A percentile compares a stretch with the other conserved stretches of the same genome.
Conservation (phyloP, 1,284 basidiomycete genomes). For the Schizophyllum commune region DNA sequence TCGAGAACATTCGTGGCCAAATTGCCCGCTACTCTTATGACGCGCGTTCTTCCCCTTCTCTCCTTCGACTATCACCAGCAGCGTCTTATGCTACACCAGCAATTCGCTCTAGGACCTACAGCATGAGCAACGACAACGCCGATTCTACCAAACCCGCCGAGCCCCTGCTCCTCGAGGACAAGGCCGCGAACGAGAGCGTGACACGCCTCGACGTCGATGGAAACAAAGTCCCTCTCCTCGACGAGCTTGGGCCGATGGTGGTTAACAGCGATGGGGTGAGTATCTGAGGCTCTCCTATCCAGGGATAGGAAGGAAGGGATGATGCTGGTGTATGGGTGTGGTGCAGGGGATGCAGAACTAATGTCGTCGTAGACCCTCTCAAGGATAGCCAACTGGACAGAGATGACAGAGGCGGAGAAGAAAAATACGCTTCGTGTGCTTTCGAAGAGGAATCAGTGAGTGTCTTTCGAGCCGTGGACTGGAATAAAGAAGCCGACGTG, state of each 20-base stretch:
- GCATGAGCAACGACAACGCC: background rate
- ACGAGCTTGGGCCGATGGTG: constrained; percentile 47
- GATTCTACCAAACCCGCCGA: background rate
- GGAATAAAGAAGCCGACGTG: no score
- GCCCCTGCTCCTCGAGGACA: background rate
- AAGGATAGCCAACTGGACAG: constrained; percentile 46
- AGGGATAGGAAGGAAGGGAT: no score
- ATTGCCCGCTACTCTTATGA: no score
- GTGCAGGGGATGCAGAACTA: no score
- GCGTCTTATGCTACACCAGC: no score
- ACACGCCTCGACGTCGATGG: background rate
- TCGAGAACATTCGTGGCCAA: no score
- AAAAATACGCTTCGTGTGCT: constrained; percentile 40
- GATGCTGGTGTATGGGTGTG: no score
- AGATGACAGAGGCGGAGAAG: constrained; percentile 42
- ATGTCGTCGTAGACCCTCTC: constrained; percentile 47
- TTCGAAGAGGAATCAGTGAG: constrained; percentile 41
- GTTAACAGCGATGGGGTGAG: constrained; percentile 50
- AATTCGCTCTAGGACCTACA: no score
- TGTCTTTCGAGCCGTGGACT: constrained; percentile 3
- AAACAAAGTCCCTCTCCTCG: constrained; percentile 18
- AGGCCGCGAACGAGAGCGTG: background rate
- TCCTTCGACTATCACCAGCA: no score
- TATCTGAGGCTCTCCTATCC: constrained; percentile 5
- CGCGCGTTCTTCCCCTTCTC: no score